Evolutionary conservation across 2,329 filamentous ascomycete species (phyloP).

Genomic region (Raffaelea ambrosiae): DNA sequence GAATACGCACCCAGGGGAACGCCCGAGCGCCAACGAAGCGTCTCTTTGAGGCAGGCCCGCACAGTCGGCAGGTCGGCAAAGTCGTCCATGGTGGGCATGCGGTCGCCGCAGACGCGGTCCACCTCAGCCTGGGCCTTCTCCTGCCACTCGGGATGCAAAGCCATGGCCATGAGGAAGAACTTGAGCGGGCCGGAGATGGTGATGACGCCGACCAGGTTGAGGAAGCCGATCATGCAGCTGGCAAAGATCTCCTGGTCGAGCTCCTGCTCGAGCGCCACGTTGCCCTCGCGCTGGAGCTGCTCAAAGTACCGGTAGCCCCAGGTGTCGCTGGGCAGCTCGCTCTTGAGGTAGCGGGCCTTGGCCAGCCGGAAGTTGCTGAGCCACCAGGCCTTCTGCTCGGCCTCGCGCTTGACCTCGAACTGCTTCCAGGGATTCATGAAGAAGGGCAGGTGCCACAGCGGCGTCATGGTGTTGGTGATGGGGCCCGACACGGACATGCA

Average conservation of each 20-base stretch:
- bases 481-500: conserved; percentile 45
- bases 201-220: conserved; percentile 41
- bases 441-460: conserved; percentile 35
- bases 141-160: conserved; percentile 43
- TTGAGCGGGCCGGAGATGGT: conserved; percentile 40
- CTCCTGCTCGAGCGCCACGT: conserved; percentile 28
- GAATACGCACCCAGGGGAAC: conserved; percentile 46
- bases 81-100: conserved; percentile 42
- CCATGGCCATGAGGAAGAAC: conserved; percentile 45
- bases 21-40: conserved; percentile 47
- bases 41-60: conserved; percentile 49
- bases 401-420: conserved; percentile 34
- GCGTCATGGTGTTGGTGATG: conserved; percentile 40
- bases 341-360: conserved; percentile 29
- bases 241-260: conserved; percentile 36
- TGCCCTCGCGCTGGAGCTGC: conserved; percentile 30
- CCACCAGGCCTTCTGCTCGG: conserved; percentile 37
- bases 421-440: conserved; percentile 39
- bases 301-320: conserved; percentile 41
- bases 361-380: conserved; percentile 29
- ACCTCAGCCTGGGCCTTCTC: conserved; percentile 47
- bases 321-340: conserved; percentile 33
- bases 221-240: conserved; percentile 42
- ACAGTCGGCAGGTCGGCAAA: conserved; percentile 42
- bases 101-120: conserved; percentile 44